phyloP scores from a whole-genome alignment of 164 flowering plant species.

The Vitis riparia region DNA sequence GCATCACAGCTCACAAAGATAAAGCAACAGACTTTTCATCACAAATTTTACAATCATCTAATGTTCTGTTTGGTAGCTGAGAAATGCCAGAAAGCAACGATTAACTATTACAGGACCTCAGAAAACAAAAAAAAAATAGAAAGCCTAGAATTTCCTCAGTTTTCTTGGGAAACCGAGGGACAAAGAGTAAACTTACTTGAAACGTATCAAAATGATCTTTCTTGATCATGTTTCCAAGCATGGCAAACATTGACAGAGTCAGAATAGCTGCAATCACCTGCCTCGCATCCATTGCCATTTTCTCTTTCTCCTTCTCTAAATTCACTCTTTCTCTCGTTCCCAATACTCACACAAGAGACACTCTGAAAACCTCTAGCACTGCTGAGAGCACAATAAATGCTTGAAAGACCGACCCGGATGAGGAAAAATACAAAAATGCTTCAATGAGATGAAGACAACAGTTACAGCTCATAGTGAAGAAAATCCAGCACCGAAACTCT shows the following conservation, averaged over 20 bases:
- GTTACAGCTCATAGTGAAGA: no score
- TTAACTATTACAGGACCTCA: no score
- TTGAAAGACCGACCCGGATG: not conserved
- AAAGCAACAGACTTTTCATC: no score
- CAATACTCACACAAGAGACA: not conserved
- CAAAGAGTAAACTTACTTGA: not conserved
- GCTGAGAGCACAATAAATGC: not conserved
- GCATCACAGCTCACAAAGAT: no score
- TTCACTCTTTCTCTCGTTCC: not conserved
- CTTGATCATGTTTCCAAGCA: constrained; percentile 16
- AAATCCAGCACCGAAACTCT: no score
- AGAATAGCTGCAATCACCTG: constrained; percentile 11
- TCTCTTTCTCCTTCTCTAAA: not conserved
- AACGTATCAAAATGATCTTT: constrained; percentile 9
- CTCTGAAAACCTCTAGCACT: not conserved
- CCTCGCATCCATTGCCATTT: constrained; percentile 7
- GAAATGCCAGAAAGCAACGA: no score
- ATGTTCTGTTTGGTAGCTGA: no score
- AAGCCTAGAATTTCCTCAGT: not conserved
- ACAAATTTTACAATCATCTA: no score
- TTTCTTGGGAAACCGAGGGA: not conserved
- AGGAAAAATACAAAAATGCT: no score
- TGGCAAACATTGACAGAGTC: constrained; percentile 12
- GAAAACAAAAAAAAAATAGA: not conserved
- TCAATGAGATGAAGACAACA: no score